phyloP scores from a whole-genome alignment of 768 basidiomycete species.

The Russula virescens region DNA sequence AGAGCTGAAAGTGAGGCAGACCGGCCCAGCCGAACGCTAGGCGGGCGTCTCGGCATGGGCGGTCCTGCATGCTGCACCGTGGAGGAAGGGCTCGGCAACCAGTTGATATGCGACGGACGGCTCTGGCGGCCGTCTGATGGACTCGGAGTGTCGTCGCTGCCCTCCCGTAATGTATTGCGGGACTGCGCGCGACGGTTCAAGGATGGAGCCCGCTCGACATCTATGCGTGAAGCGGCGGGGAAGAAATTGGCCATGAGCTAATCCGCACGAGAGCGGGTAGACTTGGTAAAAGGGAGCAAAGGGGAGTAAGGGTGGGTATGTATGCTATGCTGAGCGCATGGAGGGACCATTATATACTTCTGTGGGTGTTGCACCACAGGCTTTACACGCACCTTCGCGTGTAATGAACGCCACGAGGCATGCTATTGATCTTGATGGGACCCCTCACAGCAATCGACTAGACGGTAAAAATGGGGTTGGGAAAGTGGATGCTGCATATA shows the following conservation, averaged over 20 bases:
- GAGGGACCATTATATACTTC: conserved; percentile 12
- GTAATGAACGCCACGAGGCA: conserved; percentile 15
- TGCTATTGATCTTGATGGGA: neutral
- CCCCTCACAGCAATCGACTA: neutral
- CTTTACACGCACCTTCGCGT: conserved; percentile 8
- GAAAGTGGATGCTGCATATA: neutral
- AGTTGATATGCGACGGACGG: conserved; percentile 22
- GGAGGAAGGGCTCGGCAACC: conserved; percentile 15
- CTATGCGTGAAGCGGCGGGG: conserved; percentile 17
- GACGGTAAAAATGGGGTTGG: neutral
- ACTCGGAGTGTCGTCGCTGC: conserved; percentile 1
- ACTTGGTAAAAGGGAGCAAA: conserved; percentile 4
- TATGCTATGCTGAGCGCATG: conserved; percentile 6
- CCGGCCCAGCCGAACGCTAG: conserved; percentile 18
- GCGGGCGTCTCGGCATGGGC: conserved; percentile 16
- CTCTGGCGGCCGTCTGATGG: conserved; percentile 8
- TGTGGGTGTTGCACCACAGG: conserved; percentile 2
- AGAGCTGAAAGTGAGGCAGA: conserved; percentile 22
- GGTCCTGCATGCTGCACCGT: conserved; percentile 1
- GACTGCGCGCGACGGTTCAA: conserved; percentile 12
- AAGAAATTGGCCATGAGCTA: conserved; percentile 22
- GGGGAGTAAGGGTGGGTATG: neutral
- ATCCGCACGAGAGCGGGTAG: conserved; percentile 7
- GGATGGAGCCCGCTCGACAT: conserved; percentile 17
- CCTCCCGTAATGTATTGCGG: conserved; percentile 2